Conservation (phyloP, 805 yeast species). For the Priceomyces medius region DNA sequence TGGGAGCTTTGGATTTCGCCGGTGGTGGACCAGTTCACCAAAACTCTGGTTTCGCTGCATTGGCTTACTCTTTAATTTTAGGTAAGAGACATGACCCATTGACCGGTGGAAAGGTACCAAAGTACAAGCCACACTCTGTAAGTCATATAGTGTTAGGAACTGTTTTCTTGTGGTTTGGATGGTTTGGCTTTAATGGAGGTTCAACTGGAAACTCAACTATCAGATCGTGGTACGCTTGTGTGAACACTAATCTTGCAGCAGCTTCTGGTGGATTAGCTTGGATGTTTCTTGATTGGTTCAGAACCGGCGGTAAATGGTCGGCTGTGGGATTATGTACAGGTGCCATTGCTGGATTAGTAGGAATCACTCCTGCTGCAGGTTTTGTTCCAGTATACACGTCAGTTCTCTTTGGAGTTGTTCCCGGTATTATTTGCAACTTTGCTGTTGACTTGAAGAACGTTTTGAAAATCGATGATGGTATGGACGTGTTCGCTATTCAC, state of each 20-base stretch:
- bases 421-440: conserved; percentile 76
- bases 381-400: conserved; percentile 91
- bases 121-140: conserved; percentile 92
- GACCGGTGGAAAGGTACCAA: conserved; percentile 68
- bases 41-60: conserved; percentile 90
- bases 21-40: conserved; percentile 99
- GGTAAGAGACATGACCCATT: conserved; percentile 91
- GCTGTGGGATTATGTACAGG: conserved; percentile 94
- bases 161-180: conserved; percentile 94
- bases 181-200: conserved; percentile 99
- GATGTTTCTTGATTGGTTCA: conserved; percentile 86
- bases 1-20: conserved; percentile 93
- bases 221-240: conserved; percentile 92
- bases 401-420: conserved; percentile 76
- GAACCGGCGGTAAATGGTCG: conserved; percentile 88
- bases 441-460: conserved; percentile 77
- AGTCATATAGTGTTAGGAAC: conserved; percentile 90
- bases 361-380: conserved; percentile 97
- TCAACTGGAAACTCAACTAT: conserved; percentile 91
- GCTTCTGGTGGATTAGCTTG: conserved; percentile 90
- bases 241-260: conserved; percentile 93
- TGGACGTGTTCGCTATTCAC: conserved; percentile 91
- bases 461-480: conserved; percentile 85
- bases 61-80: conserved; percentile 86
- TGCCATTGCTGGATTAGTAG: conserved; percentile 89